phyloP scores from a whole-genome alignment of 495 filamentous ascomycete species.

The Trichoderma asperelloides region DNA sequence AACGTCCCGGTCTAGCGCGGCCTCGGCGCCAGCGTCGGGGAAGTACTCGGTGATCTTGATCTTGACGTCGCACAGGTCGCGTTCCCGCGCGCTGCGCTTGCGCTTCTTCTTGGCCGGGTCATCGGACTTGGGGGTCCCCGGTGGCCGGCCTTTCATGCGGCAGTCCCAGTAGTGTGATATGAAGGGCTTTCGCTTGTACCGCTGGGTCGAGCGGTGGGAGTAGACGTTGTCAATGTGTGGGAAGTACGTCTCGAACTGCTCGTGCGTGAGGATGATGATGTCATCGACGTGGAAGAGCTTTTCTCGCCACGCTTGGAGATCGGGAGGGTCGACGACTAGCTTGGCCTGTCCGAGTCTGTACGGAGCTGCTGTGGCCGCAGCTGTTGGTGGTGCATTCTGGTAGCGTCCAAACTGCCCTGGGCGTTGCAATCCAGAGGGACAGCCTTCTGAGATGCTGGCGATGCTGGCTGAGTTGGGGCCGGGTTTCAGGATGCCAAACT shows the following conservation, averaged over 20 bases:
- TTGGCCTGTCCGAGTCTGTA: conserved; percentile 42
- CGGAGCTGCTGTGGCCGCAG: conserved; percentile 30
- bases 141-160: conserved; percentile 73
- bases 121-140: conserved; percentile 75
- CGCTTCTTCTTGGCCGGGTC: conserved; percentile 87
- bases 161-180: conserved; percentile 89
- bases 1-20: conserved; percentile 18
- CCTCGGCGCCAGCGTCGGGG: conserved; percentile 46
- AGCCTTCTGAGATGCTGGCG: neutral
- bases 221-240: conserved; percentile 89
- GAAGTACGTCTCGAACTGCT: conserved; percentile 84
- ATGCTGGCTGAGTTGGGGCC: conserved; percentile 20
- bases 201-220: conserved; percentile 80
- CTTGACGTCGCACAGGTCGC: conserved; percentile 82
- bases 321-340: conserved; percentile 56
- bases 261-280: conserved; percentile 63
- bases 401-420: conserved; percentile 18
- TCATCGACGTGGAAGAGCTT: conserved; percentile 72
- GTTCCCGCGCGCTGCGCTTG: conserved; percentile 65
- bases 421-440: conserved; percentile 17
- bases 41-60: conserved; percentile 87
- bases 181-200: conserved; percentile 76
- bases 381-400: conserved; percentile 19
- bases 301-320: conserved; percentile 64
- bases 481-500: conserved; percentile 39